Conservation (phyloP, 2,329 filamentous ascomycete genomes). For the Alternaria panax region DNA sequence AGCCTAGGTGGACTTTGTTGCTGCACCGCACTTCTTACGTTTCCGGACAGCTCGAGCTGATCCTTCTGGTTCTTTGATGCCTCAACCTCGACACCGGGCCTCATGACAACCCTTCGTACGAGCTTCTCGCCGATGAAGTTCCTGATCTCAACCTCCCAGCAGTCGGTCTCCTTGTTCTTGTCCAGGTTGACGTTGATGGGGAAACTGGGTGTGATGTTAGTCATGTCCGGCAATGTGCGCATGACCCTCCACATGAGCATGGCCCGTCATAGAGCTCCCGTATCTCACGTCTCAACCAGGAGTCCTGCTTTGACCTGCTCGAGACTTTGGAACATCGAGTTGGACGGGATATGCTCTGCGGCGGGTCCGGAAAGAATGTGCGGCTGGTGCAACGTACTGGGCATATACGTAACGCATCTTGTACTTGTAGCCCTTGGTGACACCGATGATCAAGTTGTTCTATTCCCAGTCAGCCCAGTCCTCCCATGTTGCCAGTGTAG, state of each 20-base stretch:
- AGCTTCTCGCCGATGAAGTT: constrained; percentile 86
- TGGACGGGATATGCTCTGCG: neutral
- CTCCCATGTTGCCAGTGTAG: constrained; percentile 3
- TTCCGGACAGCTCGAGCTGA: constrained; percentile 90
- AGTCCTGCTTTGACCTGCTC: neutral
- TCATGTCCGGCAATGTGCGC: neutral
- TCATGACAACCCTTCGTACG: constrained; percentile 89
- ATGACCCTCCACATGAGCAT: neutral
- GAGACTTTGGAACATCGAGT: constrained; percentile 1
- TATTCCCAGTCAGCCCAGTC: constrained; percentile 33
- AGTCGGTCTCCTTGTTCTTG: constrained; percentile 90
- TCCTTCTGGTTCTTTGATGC: constrained; percentile 95
- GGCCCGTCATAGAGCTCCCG: neutral
- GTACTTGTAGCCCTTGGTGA: constrained; percentile 99
- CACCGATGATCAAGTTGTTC: constrained; percentile 97
- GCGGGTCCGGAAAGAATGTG: neutral
- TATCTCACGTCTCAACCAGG: neutral
- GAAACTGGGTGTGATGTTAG: constrained; percentile 63
- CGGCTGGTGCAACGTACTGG: constrained; percentile 59
- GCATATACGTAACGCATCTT: constrained; percentile 99
- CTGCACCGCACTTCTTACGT: constrained; percentile 56
- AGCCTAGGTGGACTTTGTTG: constrained; percentile 18
- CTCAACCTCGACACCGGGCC: constrained; percentile 87
- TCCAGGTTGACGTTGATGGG: constrained; percentile 99
- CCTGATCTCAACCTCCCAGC: constrained; percentile 96